Percentiles rank a stretch among this genome's conserved stretches.
Evolutionary conservation across 768 basidiomycete genomes (phyloP).

Genomic region (Psilocybe tampanensis): DNA sequence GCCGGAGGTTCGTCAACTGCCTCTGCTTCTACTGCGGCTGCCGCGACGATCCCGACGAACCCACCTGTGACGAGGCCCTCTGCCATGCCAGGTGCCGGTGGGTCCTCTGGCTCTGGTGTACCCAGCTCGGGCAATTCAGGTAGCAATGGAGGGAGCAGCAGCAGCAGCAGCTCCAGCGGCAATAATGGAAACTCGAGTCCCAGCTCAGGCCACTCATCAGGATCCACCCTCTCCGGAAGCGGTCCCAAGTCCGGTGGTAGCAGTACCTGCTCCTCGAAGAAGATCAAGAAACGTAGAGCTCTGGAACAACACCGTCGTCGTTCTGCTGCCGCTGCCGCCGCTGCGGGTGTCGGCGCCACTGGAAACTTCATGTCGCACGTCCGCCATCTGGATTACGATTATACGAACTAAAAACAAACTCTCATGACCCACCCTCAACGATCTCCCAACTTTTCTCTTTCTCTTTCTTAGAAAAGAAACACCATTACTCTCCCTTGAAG

Average conservation of each 20-base stretch:
- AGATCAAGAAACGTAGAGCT: conserved; percentile 13
- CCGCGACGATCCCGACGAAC: conserved; percentile 4
- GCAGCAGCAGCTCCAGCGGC: not conserved
- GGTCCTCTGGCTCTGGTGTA: not conserved
- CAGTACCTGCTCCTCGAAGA: conserved; percentile 14
- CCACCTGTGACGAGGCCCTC: conserved; percentile 2
- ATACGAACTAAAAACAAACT: conserved; percentile 12
- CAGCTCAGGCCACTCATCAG: not conserved
- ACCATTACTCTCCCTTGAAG: not conserved
- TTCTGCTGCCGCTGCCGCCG: no score
- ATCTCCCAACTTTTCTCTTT: not conserved
- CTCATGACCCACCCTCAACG: not conserved
- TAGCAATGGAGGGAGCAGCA: not conserved
- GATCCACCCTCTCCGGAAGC: not conserved
- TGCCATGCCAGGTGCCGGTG: not conserved
- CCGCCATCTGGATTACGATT: conserved; percentile 8
- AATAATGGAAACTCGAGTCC: not conserved
- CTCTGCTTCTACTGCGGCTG: not conserved
- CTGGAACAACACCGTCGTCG: conserved; percentile 17
- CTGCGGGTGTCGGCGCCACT: not conserved
- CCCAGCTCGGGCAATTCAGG: no score
- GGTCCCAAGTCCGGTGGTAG: conserved; percentile 3
- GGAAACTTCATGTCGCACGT: conserved; percentile 2
- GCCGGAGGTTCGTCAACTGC: not conserved
- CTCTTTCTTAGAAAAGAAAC: not conserved